Evolutionary conservation across 176 grass and related monocot species (phyloP).

Genomic region (Hyparrhenia diplandra): DNA sequence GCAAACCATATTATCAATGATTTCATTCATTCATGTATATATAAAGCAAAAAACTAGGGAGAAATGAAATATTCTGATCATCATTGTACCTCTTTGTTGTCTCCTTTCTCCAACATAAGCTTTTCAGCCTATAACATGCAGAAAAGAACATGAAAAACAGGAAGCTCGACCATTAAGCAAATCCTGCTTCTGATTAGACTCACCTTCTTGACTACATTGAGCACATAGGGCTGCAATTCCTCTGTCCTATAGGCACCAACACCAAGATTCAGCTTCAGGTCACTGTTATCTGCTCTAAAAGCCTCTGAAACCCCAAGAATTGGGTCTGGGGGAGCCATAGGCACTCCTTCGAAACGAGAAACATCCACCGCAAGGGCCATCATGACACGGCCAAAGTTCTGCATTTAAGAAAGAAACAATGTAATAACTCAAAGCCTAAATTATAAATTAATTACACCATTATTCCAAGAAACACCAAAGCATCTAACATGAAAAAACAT

Average conservation of each 20-base stretch:
- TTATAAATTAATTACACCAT: neutral
- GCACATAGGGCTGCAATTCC: slow-evolving; percentile 75
- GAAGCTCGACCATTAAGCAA: neutral
- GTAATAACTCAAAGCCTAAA: slow-evolving; percentile 10
- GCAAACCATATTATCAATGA: slow-evolving; percentile 12
- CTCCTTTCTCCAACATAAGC: slow-evolving; percentile 91
- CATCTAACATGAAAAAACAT: neutral
- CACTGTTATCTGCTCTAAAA: slow-evolving; percentile 78
- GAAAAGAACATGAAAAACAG: slow-evolving; percentile 8
- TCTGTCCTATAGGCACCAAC: slow-evolving; percentile 98
- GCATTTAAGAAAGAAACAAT: slow-evolving; percentile 13
- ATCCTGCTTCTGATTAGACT: neutral
- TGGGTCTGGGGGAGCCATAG: slow-evolving; percentile 92
- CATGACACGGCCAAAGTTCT: slow-evolving; percentile 39
- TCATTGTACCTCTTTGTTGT: slow-evolving; percentile 84
- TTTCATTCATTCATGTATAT: neutral
- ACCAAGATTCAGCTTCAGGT: slow-evolving; percentile 89
- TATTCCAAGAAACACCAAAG: neutral
- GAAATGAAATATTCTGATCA: neutral
- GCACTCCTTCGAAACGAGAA: slow-evolving; percentile 86
- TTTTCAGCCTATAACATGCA: slow-evolving; percentile 61
- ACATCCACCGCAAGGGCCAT: slow-evolving; percentile 69
- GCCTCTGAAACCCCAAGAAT: slow-evolving; percentile 97
- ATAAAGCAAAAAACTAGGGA: neutral
- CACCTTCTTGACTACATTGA: slow-evolving; percentile 96